A percentile compares a stretch with the other conserved stretches of the same genome.
Conservation (phyloP, 495 filamentous ascomycete genomes). For the Aspergillus asperescens region DNA sequence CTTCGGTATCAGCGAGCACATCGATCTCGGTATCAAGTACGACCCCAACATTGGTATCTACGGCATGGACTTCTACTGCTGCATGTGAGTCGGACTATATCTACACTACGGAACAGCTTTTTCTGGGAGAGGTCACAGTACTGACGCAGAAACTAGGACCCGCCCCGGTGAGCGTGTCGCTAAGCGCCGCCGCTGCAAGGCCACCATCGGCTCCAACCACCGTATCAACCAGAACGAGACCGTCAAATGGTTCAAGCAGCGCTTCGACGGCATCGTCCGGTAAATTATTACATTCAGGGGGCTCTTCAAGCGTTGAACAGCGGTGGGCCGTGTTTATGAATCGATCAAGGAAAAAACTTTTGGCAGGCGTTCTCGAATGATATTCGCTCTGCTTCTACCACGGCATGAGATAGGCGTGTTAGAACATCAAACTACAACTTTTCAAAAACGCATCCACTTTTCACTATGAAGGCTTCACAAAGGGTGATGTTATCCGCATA, state of each 20-base stretch:
- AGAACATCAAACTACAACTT: slow-evolving; percentile 40
- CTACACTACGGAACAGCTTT: background rate
- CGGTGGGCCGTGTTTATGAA: slow-evolving; percentile 36
- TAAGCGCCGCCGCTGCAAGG: slow-evolving; percentile 85
- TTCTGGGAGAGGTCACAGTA: background rate
- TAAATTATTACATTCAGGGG: slow-evolving; percentile 43
- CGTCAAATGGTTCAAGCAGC: slow-evolving; percentile 99
- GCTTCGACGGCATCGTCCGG: slow-evolving; percentile 97
- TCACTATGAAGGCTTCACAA: slow-evolving; percentile 48
- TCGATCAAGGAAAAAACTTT: slow-evolving; percentile 29
- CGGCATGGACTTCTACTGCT: slow-evolving; percentile 99
- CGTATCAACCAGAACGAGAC: slow-evolving; percentile 90
- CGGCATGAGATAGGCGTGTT: slow-evolving; percentile 44
- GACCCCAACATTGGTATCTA: slow-evolving; percentile 99
- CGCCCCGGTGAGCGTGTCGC: slow-evolving; percentile 96
- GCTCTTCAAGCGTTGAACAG: slow-evolving; percentile 16
- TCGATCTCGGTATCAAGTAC: slow-evolving; percentile 99
- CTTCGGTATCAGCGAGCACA: slow-evolving; percentile 99
- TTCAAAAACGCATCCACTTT: slow-evolving; percentile 35
- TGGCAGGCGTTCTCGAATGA: slow-evolving; percentile 18
- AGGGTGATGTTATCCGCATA: slow-evolving; percentile 46
- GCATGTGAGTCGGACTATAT: slow-evolving; percentile 65
- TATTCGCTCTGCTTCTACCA: slow-evolving; percentile 33
- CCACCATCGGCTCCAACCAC: slow-evolving; percentile 80
- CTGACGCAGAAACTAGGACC: slow-evolving; percentile 52